Evolutionary conservation across 192 early-diverging fungal genomes (phyloP).

Genomic region (Podila clonocystis): DNA sequence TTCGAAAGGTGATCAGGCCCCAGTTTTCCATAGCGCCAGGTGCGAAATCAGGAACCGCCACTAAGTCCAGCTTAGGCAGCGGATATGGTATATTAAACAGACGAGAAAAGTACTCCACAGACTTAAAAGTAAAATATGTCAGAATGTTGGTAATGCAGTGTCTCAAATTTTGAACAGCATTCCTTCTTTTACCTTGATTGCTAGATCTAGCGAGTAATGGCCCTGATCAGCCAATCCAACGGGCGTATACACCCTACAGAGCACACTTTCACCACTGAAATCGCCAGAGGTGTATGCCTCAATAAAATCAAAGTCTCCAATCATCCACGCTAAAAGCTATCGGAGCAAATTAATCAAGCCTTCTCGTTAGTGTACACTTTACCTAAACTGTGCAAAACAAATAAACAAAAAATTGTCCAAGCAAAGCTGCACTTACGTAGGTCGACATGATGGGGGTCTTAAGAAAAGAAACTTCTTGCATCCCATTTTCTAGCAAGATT

Average conservation of each 20-base stretch:
- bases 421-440: conserved; percentile 21
- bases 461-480: conserved; percentile 42
- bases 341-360: background rate
- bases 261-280: conserved; percentile 51
- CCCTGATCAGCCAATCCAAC: conserved; percentile 54
- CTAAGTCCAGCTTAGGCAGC: conserved; percentile 64
- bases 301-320: conserved; percentile 60
- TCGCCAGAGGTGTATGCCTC: conserved; percentile 41
- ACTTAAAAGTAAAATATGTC: conserved; percentile 18
- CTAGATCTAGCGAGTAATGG: conserved; percentile 47
- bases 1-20: conserved; percentile 53
- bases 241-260: conserved; percentile 57
- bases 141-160: background rate
- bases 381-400: no score
- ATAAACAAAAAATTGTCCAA: no score
- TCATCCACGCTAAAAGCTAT: conserved; percentile 70
- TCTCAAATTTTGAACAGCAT: background rate
- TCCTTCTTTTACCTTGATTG: conserved; percentile 28
- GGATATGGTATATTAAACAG: conserved; percentile 59
- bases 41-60: conserved; percentile 70
- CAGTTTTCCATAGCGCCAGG: conserved; percentile 74
- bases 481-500: conserved; percentile 14
- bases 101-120: conserved; percentile 45
- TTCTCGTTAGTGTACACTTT: no score
- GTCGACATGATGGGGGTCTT: conserved; percentile 51